These are phyloP conservation scores for Coemansia sp. DNA, from an alignment of 192 early-diverging fungal species.

Conservation along the genomic window DNA sequence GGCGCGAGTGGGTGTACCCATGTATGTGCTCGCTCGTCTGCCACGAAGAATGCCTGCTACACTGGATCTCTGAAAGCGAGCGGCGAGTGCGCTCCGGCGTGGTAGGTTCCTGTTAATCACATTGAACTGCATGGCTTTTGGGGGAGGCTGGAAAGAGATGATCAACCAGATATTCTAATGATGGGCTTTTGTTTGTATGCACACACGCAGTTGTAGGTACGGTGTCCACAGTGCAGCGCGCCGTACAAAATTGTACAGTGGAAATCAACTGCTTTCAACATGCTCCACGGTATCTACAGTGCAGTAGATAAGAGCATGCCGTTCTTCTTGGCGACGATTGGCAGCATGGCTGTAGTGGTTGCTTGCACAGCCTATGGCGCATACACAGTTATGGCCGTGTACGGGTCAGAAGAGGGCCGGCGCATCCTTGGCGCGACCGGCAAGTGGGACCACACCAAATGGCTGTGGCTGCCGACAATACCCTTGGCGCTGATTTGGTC, in stretches of 20 bases:
- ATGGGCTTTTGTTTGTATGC: background rate
- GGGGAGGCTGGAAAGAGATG: background rate
- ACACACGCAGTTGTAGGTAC: conserved; percentile 48
- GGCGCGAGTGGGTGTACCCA: conserved; percentile 66
- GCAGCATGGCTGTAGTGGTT: conserved; percentile 63
- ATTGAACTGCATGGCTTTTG: background rate
- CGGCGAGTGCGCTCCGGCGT: conserved; percentile 34
- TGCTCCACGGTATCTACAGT: conserved; percentile 57
- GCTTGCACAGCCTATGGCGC: conserved; percentile 70
- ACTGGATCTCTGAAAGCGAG: conserved; percentile 74
- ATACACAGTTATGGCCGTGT: conserved; percentile 65
- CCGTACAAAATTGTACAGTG: conserved; percentile 62
- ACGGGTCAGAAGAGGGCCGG: conserved; percentile 64
- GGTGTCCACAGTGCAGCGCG: conserved; percentile 70
- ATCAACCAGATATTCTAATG: background rate
- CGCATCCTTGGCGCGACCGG: conserved; percentile 57
- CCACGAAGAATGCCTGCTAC: conserved; percentile 74
- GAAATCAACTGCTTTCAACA: conserved; percentile 53
- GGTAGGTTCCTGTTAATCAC: conserved; percentile 19
- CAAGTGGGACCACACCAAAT: conserved; percentile 63
- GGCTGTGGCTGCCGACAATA: conserved; percentile 61
- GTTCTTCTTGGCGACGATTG: conserved; percentile 61
- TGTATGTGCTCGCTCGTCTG: conserved; percentile 75
- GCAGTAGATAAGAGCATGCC: conserved; percentile 62
- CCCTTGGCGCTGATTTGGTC: conserved; percentile 65